phyloP scores from a whole-genome alignment of 306 rosid species.

The Begonia fuchsioides region DNA sequence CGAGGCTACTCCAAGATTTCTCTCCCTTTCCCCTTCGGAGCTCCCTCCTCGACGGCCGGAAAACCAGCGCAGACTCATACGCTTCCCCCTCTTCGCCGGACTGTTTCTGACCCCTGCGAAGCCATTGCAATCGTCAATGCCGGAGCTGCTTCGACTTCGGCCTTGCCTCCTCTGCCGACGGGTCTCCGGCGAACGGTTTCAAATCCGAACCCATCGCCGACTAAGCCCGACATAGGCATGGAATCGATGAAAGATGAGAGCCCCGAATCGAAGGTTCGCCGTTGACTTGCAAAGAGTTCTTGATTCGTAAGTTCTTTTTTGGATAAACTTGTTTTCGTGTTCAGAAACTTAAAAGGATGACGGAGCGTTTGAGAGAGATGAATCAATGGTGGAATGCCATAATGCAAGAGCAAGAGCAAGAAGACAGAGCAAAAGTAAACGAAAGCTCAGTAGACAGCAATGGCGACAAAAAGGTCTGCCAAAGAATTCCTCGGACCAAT shows the following conservation, averaged over 20 bases:
- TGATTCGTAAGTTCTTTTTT: too few relatives aligned
- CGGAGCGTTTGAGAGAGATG: conserved; percentile 10
- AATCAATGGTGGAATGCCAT: conserved; percentile 9
- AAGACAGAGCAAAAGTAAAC: not conserved
- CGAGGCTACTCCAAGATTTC: conserved; percentile 10
- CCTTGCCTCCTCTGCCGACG: conserved; percentile 4
- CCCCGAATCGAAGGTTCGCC: conserved; percentile 9
- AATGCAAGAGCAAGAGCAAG: conserved; percentile 2
- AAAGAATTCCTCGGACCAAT: too few relatives aligned
- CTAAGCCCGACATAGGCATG: not conserved
- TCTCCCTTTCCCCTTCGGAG: conserved; percentile 3
- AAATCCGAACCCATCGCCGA: conserved; percentile 6
- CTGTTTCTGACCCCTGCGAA: conserved; percentile 3
- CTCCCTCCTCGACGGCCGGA: not conserved
- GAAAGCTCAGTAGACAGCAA: not conserved
- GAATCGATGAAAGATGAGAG: conserved; percentile 1
- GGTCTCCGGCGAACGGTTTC: conserved; percentile 11
- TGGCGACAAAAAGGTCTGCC: not conserved
- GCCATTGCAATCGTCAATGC: not conserved
- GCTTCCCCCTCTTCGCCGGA: conserved; percentile 8
- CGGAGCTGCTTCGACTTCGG: not conserved
- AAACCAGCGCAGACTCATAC: not conserved
- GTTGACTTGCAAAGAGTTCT: too few relatives aligned
- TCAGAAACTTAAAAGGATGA: conserved; percentile 9
- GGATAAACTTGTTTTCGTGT: too few relatives aligned